These are phyloP conservation scores for Acacia crassicarpa DNA, from an alignment of 306 rosid species.

Conservation along the genomic window DNA sequence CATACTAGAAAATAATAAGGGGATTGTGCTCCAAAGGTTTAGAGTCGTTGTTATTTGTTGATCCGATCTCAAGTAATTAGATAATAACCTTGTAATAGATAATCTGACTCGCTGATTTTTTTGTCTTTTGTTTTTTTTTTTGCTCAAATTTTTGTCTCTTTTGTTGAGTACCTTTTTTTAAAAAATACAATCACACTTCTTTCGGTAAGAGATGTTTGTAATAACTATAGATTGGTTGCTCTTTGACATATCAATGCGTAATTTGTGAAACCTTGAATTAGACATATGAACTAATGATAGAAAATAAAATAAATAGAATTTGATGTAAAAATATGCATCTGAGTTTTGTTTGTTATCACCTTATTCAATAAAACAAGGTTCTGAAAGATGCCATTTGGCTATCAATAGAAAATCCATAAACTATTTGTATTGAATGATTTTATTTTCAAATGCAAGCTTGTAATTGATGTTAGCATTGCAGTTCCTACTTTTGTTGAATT, in stretches of 20 bases:
- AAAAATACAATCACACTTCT: neutral
- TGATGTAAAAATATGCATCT: neutral
- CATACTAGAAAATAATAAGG: neutral
- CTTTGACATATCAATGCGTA: neutral
- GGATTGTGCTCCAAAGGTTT: neutral
- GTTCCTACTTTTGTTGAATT: constrained; percentile 3
- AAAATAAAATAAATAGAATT: neutral
- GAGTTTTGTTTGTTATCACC: neutral
- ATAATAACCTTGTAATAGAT: neutral
- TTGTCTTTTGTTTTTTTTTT: neutral
- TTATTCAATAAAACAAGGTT: neutral
- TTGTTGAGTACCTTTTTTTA: neutral
- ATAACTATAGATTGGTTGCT: constrained; percentile 1
- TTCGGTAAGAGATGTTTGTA: neutral
- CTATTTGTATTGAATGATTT: neutral
- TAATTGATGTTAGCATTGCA: neutral
- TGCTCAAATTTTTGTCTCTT: neutral
- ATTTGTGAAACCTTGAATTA: neutral
- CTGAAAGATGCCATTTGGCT: neutral
- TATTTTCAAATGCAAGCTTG: constrained; percentile 12
- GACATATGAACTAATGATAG: neutral
- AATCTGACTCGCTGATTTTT: neutral
- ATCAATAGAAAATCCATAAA: neutral
- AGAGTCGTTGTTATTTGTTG: neutral
- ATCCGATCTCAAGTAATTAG: neutral